Conservation (phyloP, 1,284 basidiomycete species). For the Boletellus deceptivus region DNA sequence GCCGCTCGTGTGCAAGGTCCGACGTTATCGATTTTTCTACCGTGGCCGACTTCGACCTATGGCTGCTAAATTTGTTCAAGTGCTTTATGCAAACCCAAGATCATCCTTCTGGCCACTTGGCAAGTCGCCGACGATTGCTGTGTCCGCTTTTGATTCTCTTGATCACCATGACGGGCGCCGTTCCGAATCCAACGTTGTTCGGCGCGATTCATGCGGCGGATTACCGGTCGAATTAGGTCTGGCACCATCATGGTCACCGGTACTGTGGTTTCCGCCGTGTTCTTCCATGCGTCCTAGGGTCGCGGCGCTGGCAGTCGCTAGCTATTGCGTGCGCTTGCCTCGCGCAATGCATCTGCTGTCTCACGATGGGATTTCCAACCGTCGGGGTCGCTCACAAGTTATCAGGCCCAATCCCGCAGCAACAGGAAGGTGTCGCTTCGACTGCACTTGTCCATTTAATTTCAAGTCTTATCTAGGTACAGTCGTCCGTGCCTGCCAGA, state of each 20-base stretch:
- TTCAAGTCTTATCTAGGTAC: background rate
- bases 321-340: constrained; percentile 6
- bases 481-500: constrained; percentile 9
- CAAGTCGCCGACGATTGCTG: constrained; percentile 18
- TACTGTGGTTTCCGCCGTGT: constrained; percentile 2
- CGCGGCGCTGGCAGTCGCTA: no score
- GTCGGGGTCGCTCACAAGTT: constrained; percentile 9
- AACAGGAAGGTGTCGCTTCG: background rate
- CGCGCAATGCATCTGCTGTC: constrained; percentile 11
- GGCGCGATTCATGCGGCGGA: background rate
- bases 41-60: background rate
- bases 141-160: constrained; percentile 5
- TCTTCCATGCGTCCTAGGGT: background rate
- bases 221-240: constrained; percentile 12
- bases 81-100: constrained; percentile 3
- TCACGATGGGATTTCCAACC: background rate
- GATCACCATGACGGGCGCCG: constrained; percentile 13
- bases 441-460: background rate
- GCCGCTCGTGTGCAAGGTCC: constrained; percentile 11
- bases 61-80: constrained; percentile 17
- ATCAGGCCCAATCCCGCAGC: constrained; percentile 1
- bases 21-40: constrained; percentile 11
- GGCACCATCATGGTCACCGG: constrained; percentile 10
- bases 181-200: background rate
- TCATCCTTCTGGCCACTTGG: constrained; percentile 20